Evolutionary conservation across 306 rosid genomes (phyloP), one percentile per base, ranked within the genome.

Genomic region (Arachis stenosperma): DNA sequence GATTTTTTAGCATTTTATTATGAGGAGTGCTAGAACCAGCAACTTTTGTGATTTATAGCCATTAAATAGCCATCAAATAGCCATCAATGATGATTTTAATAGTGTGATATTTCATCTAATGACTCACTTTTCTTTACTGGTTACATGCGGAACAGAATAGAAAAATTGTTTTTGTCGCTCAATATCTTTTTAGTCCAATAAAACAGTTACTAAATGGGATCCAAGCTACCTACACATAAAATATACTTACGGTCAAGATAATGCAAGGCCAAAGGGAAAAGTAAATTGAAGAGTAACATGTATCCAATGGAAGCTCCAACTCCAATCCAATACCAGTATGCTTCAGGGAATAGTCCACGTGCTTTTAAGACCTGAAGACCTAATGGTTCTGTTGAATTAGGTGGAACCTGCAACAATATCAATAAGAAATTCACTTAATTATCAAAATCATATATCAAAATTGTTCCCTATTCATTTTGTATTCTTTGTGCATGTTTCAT

Each of bases 281-380:
- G 87, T 64, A 92, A 78, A 77, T 92, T 92, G 88, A 86, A 92
- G 5, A 92, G 70, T 15, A 88, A 76, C 63, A 84, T 76, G 73
- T 88, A 92, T 71, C 94, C 96, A 76, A 88, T 67, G 73, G 82
- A 81, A 51, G 92, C 96, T 84, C 81, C 96, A 68, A 90, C 87
- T 74, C 98, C 98, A 79, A 92, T 85, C 98, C 98, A 92, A 82
- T 85, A 92, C 98, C 96, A 92, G 42, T 78, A 70, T 67, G 95
- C 88, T 78, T 85, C 90, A 3, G 87, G 87, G 69, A 90, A 92
- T 60, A 90, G 13, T 52, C 98, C 95, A 9, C 88, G 90, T 39
- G 96, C 76, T 73, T 88, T 85, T 78, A 92, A 77, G 74, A 92
- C 86, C 72, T 72, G 64, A 70, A 90, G 81, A 72, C 98, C 98